These are phyloP conservation scores for Chaetomium olivaceum DNA, from an alignment of 2,329 filamentous ascomycete species.

Conservation along the genomic window DNA sequence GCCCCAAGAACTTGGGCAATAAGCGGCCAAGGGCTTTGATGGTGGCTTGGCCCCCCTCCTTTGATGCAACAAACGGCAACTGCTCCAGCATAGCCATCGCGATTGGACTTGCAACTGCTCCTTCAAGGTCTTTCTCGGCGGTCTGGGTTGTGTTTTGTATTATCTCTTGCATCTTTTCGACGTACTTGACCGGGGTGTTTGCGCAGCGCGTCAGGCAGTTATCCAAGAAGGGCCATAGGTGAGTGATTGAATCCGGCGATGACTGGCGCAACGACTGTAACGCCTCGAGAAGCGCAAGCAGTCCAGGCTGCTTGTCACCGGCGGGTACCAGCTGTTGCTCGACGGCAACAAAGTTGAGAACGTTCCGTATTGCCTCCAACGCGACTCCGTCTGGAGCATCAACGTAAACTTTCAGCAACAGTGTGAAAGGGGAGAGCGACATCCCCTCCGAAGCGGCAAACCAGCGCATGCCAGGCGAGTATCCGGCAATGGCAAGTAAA, in stretches of 20 bases:
- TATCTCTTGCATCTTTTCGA: slow-evolving; percentile 65
- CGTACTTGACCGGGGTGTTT: slow-evolving; percentile 77
- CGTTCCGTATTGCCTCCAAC: slow-evolving; percentile 52
- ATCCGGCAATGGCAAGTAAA: slow-evolving; percentile 75
- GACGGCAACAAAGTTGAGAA: slow-evolving; percentile 61
- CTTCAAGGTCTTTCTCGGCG: slow-evolving; percentile 36
- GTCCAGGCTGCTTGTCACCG: slow-evolving; percentile 41
- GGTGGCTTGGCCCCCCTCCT: slow-evolving; percentile 47
- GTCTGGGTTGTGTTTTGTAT: slow-evolving; percentile 41
- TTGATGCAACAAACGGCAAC: slow-evolving; percentile 63
- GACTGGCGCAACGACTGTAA: slow-evolving; percentile 38
- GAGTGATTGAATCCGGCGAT: slow-evolving; percentile 40
- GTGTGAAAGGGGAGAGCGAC: slow-evolving; percentile 69
- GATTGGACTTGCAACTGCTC: slow-evolving; percentile 59
- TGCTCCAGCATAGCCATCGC: slow-evolving; percentile 74
- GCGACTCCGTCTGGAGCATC: slow-evolving; percentile 51
- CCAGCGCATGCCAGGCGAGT: slow-evolving; percentile 86
- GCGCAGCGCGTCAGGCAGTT: slow-evolving; percentile 78
- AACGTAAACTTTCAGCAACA: slow-evolving; percentile 62
- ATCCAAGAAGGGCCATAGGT: slow-evolving; percentile 72
- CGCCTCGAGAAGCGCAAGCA: slow-evolving; percentile 50
- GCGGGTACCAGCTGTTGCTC: slow-evolving; percentile 60
- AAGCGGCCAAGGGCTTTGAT: slow-evolving; percentile 56
- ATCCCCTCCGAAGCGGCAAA: slow-evolving; percentile 72
- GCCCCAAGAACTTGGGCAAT: slow-evolving; percentile 58